Conservation (phyloP, 495 filamentous ascomycete species). For the Platismatia glauca region DNA sequence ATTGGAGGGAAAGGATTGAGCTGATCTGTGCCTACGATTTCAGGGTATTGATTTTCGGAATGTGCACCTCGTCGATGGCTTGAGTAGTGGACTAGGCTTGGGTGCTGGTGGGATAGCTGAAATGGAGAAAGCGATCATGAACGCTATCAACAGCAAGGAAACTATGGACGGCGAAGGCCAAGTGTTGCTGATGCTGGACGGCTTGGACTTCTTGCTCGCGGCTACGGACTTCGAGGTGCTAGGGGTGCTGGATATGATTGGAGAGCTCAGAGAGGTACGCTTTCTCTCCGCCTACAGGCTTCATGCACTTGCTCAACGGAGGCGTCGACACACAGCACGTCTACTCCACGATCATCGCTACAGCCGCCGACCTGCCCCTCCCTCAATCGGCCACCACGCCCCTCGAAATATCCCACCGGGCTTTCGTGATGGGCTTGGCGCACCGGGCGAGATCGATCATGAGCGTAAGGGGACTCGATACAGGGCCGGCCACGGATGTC, state of each 20-base stretch:
- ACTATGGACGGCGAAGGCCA: conserved; percentile 17
- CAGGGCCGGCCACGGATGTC: conserved; percentile 79
- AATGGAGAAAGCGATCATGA: conserved; percentile 26
- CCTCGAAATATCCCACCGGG: conserved; percentile 55
- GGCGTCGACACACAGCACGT: conserved; percentile 30
- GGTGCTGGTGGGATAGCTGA: conserved; percentile 10
- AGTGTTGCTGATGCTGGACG: conserved; percentile 46
- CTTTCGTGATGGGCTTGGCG: conserved; percentile 58
- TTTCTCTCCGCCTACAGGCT: neutral
- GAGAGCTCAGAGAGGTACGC: conserved; percentile 47
- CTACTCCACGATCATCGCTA: conserved; percentile 54
- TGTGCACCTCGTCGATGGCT: conserved; percentile 12
- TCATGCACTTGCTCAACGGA: neutral
- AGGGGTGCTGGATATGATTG: conserved; percentile 35
- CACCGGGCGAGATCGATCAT: conserved; percentile 63
- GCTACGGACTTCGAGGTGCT: conserved; percentile 30
- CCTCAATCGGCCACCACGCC: conserved; percentile 51
- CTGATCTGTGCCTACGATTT: neutral
- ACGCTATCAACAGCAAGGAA: conserved; percentile 24
- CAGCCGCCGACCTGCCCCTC: conserved; percentile 63
- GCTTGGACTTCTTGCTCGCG: conserved; percentile 48
- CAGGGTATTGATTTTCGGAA: conserved; percentile 19
- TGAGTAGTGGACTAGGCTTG: conserved; percentile 4
- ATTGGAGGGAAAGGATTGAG: neutral
- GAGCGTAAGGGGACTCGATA: conserved; percentile 66